Percentiles rank a stretch among this genome's conserved stretches.
phyloP scores from a whole-genome alignment of 1,284 basidiomycete species.

The Boletus sp. region DNA sequence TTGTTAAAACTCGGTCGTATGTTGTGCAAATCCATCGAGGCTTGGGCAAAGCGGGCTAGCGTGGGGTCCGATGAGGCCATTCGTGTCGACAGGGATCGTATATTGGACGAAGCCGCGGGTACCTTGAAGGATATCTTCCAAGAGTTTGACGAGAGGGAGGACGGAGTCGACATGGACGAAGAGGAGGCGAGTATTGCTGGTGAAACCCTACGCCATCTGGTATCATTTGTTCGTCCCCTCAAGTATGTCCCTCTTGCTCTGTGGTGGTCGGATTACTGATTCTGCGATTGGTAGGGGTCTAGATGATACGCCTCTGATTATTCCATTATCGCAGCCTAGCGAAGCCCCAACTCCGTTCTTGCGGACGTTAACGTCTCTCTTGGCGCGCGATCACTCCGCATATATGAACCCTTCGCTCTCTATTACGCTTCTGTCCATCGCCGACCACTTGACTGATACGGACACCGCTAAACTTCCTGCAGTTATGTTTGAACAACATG shows the following conservation, averaged over 20 bases:
- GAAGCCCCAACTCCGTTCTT: slow-evolving; percentile 56
- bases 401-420: slow-evolving; percentile 59
- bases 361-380: slow-evolving; percentile 52
- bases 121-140: slow-evolving; percentile 67
- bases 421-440: slow-evolving; percentile 56
- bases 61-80: slow-evolving; percentile 22
- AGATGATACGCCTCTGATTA: slow-evolving; percentile 48
- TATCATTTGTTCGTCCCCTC: slow-evolving; percentile 51
- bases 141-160: slow-evolving; percentile 61
- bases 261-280: slow-evolving; percentile 7
- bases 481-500: slow-evolving; percentile 59
- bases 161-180: slow-evolving; percentile 57
- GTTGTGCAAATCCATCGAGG: slow-evolving; percentile 48
- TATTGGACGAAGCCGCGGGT: slow-evolving; percentile 64
- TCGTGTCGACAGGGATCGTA: slow-evolving; percentile 43
- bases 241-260: slow-evolving; percentile 39
- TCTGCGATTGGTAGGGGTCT: slow-evolving; percentile 39
- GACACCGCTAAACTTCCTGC: slow-evolving; percentile 58
- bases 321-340: slow-evolving; percentile 50
- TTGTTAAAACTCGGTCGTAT: slow-evolving; percentile 53
- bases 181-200: slow-evolving; percentile 64
- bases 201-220: slow-evolving; percentile 53
- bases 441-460: slow-evolving; percentile 57
- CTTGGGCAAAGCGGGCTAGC: slow-evolving; percentile 48
- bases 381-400: slow-evolving; percentile 56